Evolutionary conservation across 441 rosid genomes (phyloP), one percentile per base, ranked within the genome.

Genomic region (Aleurites moluccanus): DNA sequence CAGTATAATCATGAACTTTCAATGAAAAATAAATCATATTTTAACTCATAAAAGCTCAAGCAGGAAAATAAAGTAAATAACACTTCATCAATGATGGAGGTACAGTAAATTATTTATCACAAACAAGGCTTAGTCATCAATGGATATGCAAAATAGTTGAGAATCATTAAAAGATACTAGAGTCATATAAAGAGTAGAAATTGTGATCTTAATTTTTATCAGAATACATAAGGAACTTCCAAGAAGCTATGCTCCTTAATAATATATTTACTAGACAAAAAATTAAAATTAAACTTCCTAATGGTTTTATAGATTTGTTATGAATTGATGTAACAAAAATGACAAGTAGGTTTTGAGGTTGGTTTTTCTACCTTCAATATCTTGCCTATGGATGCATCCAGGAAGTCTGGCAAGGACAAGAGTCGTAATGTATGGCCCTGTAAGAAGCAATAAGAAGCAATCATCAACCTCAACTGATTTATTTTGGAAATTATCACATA

Each of bases 341-440:
- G 0, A 33, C 14, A 56, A 15, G 6, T 18, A 69, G 8, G 28
- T 11, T 59, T 23, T 45, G 68, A 67, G 16, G 49, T 72, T 59
- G 45, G 78, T 28, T 65, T 65, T 74, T 71, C 67, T 72, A 89
- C 99, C 97, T 91, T 95, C 84, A 95, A 77, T 80, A 95, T 91
- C 87, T 92, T 95, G 82, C 98, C 99, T 62, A 95, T 95, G 70
- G 99, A 92, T 33, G 92, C 95, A 77, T 95, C 99, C 73, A 92
- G 73, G 86, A 95, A 95, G 86, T 95, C 98, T 6, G 99, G 99
- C 82, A 95, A 82, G 55, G 98, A 95, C 78, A 95, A 80, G 73
- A 95, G 92, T 73, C 98, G 88, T 78, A 95, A 64, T 9, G 98
- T 95, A 84, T 95, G 99, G 33, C 98, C 98, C 99, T 95, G 83